Base-by-base conservation (phyloP, 768 basidiomycete genomes). In the Hypholoma sublateritium region DNA sequence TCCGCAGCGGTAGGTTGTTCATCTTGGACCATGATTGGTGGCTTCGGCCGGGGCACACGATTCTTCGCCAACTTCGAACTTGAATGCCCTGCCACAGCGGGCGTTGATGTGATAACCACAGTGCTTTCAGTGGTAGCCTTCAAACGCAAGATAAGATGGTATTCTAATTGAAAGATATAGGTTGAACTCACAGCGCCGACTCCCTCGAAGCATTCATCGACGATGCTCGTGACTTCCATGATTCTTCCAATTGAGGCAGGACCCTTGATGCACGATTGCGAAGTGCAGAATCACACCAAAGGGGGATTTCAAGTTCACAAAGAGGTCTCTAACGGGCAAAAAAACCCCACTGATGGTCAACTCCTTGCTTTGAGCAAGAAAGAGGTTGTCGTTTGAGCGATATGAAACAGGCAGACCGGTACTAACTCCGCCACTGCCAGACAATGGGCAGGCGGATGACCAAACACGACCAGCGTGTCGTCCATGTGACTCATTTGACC, bases 1-100 rank as follows among this genome's bases (percentile, higher is more conserved):
- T 59, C 35, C 86, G 83, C 69, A 83, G 57, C 74, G 74, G 65
- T 77, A 78, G 85, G 88, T 84, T 82, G 67, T 83, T 86, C 47
- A 32, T 32, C 28, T 32, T 32, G 28, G 3, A 32, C 28, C 28
- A 32, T 32, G 28, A 32, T 32, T 32, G 28, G 28, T 32, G 28
- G 28, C 9, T 32, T 32, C 28, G 9, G 9, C 19, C 32, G 22
- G 4, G 34, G 35, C 14, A 34, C 56, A 83, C 65, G 73, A n/a
- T 55, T 28, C 25, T 28, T 48, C 21, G 19, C 34, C 21, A 58
- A 45, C 49, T 59, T 55, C 35, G 35, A 36, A 41, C 5, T 14
- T 1, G 16, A 14, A 36, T 50, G 36, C 44, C 46, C 56, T 32
- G 55, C 14, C 28, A 44, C 54, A 22, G 54, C 24, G 5, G 53